phyloP scores from a whole-genome alignment of 768 basidiomycete species.

The Boletus vermiculosoides region DNA sequence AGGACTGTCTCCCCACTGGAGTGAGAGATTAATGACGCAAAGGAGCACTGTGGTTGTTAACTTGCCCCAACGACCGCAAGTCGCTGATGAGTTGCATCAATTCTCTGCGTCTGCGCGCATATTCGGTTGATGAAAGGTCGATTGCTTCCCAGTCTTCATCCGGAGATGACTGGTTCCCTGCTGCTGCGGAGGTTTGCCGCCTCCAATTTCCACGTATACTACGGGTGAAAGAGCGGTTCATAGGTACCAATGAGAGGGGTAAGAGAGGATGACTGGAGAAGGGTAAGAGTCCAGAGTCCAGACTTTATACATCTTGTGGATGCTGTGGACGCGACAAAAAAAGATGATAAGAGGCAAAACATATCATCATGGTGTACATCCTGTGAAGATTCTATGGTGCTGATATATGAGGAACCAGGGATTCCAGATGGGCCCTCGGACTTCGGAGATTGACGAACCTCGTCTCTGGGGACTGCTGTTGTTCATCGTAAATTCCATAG shows the following conservation, averaged over 20 bases:
- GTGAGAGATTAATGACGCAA: neutral
- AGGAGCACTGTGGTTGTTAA: neutral
- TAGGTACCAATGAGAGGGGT: neutral
- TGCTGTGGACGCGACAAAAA: neutral
- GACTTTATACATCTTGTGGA: conserved; percentile 10
- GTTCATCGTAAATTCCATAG: neutral
- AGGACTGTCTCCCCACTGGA: conserved; percentile 39
- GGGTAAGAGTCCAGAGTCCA: neutral
- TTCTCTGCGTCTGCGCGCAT: conserved; percentile 40
- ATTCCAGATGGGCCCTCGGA: neutral
- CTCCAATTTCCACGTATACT: neutral
- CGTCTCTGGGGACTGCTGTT: neutral
- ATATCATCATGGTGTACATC: neutral
- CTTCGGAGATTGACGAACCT: neutral
- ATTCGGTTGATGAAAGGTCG: conserved; percentile 35
- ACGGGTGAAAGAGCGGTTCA: neutral
- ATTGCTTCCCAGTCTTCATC: conserved; percentile 15
- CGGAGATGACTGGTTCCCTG: conserved; percentile 5
- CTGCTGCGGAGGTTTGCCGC: neutral
- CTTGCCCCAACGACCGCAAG: conserved; percentile 42
- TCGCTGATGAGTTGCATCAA: conserved; percentile 40
- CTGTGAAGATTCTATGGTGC: neutral
- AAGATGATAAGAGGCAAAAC: neutral
- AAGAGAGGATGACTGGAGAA: neutral
- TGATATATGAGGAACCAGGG: neutral